Evolutionary conservation across 2,329 filamentous ascomycete genomes (phyloP).

Genomic region (Colletotrichum filicis): DNA sequence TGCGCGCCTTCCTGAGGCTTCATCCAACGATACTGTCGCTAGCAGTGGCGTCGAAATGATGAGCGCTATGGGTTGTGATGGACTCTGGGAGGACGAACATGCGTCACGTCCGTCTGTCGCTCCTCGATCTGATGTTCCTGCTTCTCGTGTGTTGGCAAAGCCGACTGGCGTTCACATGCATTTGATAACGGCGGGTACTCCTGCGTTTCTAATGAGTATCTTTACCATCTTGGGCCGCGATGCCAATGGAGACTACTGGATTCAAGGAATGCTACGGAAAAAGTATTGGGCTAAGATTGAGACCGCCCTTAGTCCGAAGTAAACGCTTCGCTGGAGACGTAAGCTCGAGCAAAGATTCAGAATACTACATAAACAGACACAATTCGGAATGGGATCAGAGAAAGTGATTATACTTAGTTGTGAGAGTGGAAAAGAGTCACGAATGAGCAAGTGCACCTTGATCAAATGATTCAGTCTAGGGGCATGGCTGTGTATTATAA

Average conservation of each 20-base stretch:
- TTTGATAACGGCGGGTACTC: not conserved
- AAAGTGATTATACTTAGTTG: too few species aligned
- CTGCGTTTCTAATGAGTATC: conserved; percentile 1
- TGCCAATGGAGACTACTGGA: conserved; percentile 4
- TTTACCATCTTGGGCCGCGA: conserved; percentile 1
- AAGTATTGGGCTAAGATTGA: not conserved
- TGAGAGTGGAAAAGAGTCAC: too few species aligned
- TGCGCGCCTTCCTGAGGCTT: not conserved
- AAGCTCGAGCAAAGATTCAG: not conserved
- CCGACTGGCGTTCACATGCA: conserved; percentile 10
- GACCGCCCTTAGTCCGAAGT: not conserved
- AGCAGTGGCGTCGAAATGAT: not conserved
- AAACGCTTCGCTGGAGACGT: too few species aligned
- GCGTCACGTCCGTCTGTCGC: not conserved
- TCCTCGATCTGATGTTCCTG: not conserved
- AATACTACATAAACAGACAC: not conserved
- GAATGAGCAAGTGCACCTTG: too few species aligned
- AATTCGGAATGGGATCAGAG: too few species aligned
- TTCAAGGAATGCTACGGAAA: not conserved
- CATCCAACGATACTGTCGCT: not conserved
- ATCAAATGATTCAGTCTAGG: too few species aligned
- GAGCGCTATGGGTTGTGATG: not conserved
- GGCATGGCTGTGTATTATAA: too few species aligned
- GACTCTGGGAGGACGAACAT: not conserved
- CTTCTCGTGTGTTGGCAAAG: not conserved